Base-by-base conservation (phyloP, 2,329 filamentous ascomycete species). In the Aulographum hederae region DNA sequence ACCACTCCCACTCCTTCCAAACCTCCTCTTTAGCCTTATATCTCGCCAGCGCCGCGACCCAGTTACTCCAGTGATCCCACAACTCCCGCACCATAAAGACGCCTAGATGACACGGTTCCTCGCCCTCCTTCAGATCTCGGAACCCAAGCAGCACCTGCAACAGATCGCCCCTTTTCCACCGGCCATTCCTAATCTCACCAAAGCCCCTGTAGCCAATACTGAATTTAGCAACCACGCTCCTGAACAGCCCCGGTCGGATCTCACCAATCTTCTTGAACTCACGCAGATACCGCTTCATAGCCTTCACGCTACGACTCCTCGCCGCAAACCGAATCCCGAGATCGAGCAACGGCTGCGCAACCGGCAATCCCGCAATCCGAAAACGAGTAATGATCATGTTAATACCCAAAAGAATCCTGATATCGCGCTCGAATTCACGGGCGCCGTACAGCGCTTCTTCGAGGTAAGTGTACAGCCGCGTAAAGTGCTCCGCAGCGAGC, bases 131-230 rank as follows among this genome's bases (percentile, higher is more conserved):
- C 11, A 10, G 11, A 11, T 20, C 30, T 6, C 6, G 18, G 19
- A 52, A 53, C 1, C 51, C 51, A 4, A 41, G 42, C 12, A 53
- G 39, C 3, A 54, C 49, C 35, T 51, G 44, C 18, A 49, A 31
- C 5, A 54, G 41, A n/a, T 53, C 47, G 4, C 36, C 23, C 30
- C 43, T 38, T 26, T 37, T 39, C 51, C 51, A 54, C 8, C 48
- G 42, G 3, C 51, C 51, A 26, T 54, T 54, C 1, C 51, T 40
- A 13, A 54, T 51, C 37, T 53, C 51, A 16, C 51, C 51, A 12
- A 48, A 36, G 3, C 51, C 50, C 4, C 46, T 38, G 18, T 39
- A 35, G 1, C 51, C 50, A 31, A 54, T 50, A n/a, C 45, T 48
- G 37, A 42, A 53, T 31, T 54, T 54, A 6, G 51, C 51, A 28